Evolutionary conservation across 1,284 basidiomycete species (phyloP), one percentile per base, ranked within the genome.

Genomic region (Papiliotrema laurentii): DNA sequence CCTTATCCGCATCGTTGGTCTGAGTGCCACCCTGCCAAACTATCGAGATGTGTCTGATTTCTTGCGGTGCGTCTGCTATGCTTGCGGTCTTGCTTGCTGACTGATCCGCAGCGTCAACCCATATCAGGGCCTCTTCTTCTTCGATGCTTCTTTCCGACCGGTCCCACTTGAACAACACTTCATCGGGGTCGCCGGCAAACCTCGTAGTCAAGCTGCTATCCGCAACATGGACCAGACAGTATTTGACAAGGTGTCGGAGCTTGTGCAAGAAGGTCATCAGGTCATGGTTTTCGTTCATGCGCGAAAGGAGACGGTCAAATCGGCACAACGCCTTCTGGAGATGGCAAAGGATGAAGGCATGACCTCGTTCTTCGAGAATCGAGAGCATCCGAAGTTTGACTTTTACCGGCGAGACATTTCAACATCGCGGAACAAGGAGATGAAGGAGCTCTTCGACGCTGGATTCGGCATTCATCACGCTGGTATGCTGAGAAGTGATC

Each of bases 251-350:
- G 88, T 93, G 9, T 80, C 84, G 0, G 85, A 87, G 39, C 77
- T 96, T 9, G 87, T 96, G 14, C 79, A 76, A 43, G 82, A 85
- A 62, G 93, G 91, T 0, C 96, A 99, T 72, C 96, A 98, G 72
- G 92, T 97, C 50, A 98, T 99, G 94, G 91, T 99, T 0, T 99
- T 99, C 66, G 96, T 99, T 10, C 96, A 99, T 71, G 91, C 96
- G 16, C 83, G 96, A 25, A 98, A 97, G 73, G 96, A 98, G 66
- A 99, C 96, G 0, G 96, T 99, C 54, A 97, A 96, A 69, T 84
- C 89, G 0, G 92, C 93, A 0, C 76, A 85, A 63, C 82, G 81
- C n/a, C 78, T 99, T 14, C 84, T 84, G 50, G 96, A 98, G 57
- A 81, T 86, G 54, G 86, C 91, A 0, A 67, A 81, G 7, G 72